A percentile compares a stretch with the other conserved stretches of the same genome.
phyloP scores from a whole-genome alignment of 768 basidiomycete genomes.

The Phanerochaete carnosa region DNA sequence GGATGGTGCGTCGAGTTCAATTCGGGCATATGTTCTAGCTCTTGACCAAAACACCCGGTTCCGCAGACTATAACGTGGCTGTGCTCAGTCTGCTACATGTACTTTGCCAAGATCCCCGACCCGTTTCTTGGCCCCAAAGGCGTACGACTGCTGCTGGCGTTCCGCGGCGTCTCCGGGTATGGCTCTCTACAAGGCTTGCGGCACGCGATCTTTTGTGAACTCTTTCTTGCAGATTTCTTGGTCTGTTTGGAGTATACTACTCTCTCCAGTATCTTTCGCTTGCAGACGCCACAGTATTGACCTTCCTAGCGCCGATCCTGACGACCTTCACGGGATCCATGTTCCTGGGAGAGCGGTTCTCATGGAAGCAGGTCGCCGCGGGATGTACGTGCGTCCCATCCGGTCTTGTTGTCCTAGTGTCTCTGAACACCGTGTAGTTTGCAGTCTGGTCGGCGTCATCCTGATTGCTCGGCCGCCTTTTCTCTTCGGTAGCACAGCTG shows the following conservation, averaged over 20 bases:
- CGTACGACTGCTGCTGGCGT: slow-evolving; percentile 52
- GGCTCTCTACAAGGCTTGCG: background rate
- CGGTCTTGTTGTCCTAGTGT: too few relatives aligned
- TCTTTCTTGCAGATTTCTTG: slow-evolving; percentile 71
- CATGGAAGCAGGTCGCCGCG: slow-evolving; percentile 51
- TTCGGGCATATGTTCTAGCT: background rate
- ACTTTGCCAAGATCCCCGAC: slow-evolving; percentile 43
- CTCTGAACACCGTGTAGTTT: slow-evolving; percentile 32
- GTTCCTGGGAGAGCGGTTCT: slow-evolving; percentile 60
- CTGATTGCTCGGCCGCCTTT: slow-evolving; percentile 78
- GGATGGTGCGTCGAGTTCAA: slow-evolving; percentile 45
- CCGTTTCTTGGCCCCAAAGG: slow-evolving; percentile 69
- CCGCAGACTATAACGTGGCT: slow-evolving; percentile 48
- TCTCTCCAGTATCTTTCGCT: slow-evolving; percentile 73
- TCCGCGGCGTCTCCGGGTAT: slow-evolving; percentile 65
- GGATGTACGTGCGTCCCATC: slow-evolving; percentile 26
- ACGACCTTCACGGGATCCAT: slow-evolving; percentile 61
- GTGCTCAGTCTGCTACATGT: slow-evolving; percentile 51
- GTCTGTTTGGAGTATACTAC: slow-evolving; percentile 66
- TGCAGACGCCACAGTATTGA: slow-evolving; percentile 74
- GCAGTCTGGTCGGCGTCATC: slow-evolving; percentile 72
- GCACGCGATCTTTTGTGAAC: too few relatives aligned
- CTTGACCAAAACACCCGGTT: background rate
- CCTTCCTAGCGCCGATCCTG: slow-evolving; percentile 68
- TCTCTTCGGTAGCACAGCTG: slow-evolving; percentile 51